A percentile compares a stretch with the other conserved stretches of the same genome.
Conservation (phyloP, 1,139 yeast genomes). For the Debaryomyces psychrophilus region DNA sequence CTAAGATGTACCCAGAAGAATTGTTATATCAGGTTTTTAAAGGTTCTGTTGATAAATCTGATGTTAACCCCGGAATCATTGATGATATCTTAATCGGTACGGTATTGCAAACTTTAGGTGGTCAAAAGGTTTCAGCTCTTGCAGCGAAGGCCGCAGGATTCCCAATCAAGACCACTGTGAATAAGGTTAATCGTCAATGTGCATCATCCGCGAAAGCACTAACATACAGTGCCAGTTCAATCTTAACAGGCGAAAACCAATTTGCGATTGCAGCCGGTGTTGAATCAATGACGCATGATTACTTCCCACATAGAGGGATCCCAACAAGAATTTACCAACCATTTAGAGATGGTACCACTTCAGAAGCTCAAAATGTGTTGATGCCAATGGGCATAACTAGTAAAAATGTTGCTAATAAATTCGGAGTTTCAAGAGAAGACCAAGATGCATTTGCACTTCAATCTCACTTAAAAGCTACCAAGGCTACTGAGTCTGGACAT, state of each 20-base stretch:
- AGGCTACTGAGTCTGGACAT: slow-evolving; percentile 38
- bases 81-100: slow-evolving; percentile 83
- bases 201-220: slow-evolving; percentile 46
- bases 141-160: slow-evolving; percentile 46
- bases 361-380: slow-evolving; percentile 28
- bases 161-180: slow-evolving; percentile 40
- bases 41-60: slow-evolving; percentile 31
- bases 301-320: slow-evolving; percentile 43
- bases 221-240: slow-evolving; percentile 35
- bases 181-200: slow-evolving; percentile 45
- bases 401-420: slow-evolving; percentile 40
- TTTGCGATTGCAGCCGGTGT: slow-evolving; percentile 48
- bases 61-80: slow-evolving; percentile 41
- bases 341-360: slow-evolving; percentile 21
- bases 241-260: slow-evolving; percentile 35
- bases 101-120: slow-evolving; percentile 82
- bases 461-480: slow-evolving; percentile 40
- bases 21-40: slow-evolving; percentile 32
- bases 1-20: slow-evolving; percentile 39
- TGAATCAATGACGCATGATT: slow-evolving; percentile 48
- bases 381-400: slow-evolving; percentile 73
- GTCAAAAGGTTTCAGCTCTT: slow-evolving; percentile 84
- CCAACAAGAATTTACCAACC: slow-evolving; percentile 31
- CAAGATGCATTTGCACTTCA: slow-evolving; percentile 52
- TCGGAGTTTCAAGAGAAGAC: slow-evolving; percentile 57